Base-by-base conservation (phyloP, 768 basidiomycete species). In the Boletales sp. region DNA sequence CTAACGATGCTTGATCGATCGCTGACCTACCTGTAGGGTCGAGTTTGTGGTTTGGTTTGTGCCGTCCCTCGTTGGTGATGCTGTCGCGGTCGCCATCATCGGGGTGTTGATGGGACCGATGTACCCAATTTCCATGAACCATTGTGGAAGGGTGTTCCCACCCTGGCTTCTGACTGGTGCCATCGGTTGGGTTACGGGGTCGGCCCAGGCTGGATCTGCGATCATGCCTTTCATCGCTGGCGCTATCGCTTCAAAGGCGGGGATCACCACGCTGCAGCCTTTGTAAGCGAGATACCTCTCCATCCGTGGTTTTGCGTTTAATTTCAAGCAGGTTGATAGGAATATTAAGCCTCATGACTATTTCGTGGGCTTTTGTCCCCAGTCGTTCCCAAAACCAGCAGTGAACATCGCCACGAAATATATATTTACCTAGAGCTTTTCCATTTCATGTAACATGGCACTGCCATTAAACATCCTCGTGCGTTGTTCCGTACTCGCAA, bases 51-150 rank as follows among this genome's bases (percentile, higher is more conserved):
- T 90, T 35, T 90, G 87, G 87, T 72, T 84, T 29, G 78, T 82
- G 0, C 84, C 83, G 19, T 83, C 80, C 6, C 70, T 89, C 14
- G 69, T 87, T 8, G 84, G 79, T 3, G 75, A 80, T 56, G 87
- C 79, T 3, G 72, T 88, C 4, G 80, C 83, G 0, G 74, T 87
- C 19, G 76, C 84, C 3, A 56, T 87, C 40, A 68, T 87, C 14
- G 88, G 87, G 15, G 41, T 88, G 9, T 65, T 88, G 18, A 71
- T 90, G n/a, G 88, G 86, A 1, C 87, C 86, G 3, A 80, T 89
- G 70, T 89, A 84, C 60, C 86, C 85, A 2, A 78, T 87, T 39
- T 50, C 69, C 14, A 61, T 71, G 45, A 66, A 64, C 21, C 68
- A 75, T 39, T 62, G 71, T 2, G 61, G 57, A 12, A 70, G 64